Percentiles rank a stretch among this genome's conserved stretches.
Conservation (phyloP, 2,329 filamentous ascomycete genomes). For the Cordyceps tenuipes region DNA sequence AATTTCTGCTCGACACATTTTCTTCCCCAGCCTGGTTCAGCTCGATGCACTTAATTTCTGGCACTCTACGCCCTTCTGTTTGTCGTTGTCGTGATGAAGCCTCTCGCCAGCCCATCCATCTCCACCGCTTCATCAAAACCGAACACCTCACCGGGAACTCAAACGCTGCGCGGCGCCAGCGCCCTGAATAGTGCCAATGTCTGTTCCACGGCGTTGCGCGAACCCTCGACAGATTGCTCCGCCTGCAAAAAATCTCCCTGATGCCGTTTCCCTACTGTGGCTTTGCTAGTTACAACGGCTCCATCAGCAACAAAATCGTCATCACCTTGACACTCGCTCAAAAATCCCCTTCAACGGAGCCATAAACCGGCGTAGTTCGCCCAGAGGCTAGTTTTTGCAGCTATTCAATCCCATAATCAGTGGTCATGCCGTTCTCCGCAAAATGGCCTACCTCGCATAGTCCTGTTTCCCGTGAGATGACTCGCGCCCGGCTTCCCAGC, state of each 20-base stretch:
- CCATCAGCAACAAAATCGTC: not conserved
- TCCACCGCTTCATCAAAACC: not conserved
- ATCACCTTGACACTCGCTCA: not conserved
- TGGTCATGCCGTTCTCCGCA: not conserved
- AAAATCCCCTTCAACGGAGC: not conserved
- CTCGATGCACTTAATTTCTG: not conserved
- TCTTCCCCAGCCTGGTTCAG: not conserved
- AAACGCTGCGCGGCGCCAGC: not conserved
- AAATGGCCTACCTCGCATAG: not conserved
- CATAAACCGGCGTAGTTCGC: not conserved
- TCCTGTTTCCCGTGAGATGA: not conserved
- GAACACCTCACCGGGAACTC: not conserved
- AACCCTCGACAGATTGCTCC: not conserved
- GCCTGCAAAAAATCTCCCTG: not conserved
- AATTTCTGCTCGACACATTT: not conserved
- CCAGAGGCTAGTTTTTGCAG: not conserved
- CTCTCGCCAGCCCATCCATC: not conserved
- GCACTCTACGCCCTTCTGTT: not conserved
- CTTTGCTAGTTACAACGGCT: constrained; percentile 3
- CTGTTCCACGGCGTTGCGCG: not conserved
- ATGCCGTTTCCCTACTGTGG: not conserved
- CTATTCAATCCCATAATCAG: not conserved
- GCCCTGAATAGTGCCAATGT: not conserved
- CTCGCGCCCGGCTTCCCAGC: not conserved
- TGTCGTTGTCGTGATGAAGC: not conserved